phyloP scores from a whole-genome alignment of 2,329 filamentous ascomycete species.

The Beauveria australis region DNA sequence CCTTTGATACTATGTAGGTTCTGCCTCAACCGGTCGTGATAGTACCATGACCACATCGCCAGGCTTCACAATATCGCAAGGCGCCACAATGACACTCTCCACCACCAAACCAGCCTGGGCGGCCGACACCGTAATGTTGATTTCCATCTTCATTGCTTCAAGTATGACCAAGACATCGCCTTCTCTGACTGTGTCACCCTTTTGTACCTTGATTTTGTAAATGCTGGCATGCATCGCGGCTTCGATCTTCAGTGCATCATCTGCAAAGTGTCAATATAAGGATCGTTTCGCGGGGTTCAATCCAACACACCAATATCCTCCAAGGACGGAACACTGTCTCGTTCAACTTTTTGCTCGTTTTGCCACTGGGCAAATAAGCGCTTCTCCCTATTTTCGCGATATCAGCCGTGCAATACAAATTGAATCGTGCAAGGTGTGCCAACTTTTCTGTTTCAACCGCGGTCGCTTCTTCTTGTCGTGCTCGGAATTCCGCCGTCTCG shows the following conservation, averaged over 20 bases:
- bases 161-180: conserved; percentile 37
- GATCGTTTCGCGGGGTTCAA: not conserved
- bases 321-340: conserved; percentile 12
- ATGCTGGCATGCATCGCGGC: conserved; percentile 42
- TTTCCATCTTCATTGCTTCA: conserved; percentile 52
- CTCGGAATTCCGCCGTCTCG: conserved; percentile 15
- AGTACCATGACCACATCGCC: conserved; percentile 1
- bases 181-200: conserved; percentile 32
- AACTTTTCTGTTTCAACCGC: conserved; percentile 18
- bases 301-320: conserved; percentile 8
- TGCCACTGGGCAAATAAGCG: conserved; percentile 23
- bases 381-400: conserved; percentile 6
- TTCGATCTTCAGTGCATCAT: conserved; percentile 27
- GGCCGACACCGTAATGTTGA: conserved; percentile 27
- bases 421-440: not conserved
- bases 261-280: not conserved
- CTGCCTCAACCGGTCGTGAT: not conserved
- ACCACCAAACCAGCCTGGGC: not conserved
- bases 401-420: not conserved
- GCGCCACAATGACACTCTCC: not conserved
- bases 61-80: conserved; percentile 9
- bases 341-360: conserved; percentile 16
- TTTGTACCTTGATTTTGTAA: conserved; percentile 41
- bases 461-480: conserved; percentile 16
- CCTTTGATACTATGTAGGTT: not conserved